Evolutionary conservation across 2,329 filamentous ascomycete species (phyloP).

Genomic region (Fusarium sp.): DNA sequence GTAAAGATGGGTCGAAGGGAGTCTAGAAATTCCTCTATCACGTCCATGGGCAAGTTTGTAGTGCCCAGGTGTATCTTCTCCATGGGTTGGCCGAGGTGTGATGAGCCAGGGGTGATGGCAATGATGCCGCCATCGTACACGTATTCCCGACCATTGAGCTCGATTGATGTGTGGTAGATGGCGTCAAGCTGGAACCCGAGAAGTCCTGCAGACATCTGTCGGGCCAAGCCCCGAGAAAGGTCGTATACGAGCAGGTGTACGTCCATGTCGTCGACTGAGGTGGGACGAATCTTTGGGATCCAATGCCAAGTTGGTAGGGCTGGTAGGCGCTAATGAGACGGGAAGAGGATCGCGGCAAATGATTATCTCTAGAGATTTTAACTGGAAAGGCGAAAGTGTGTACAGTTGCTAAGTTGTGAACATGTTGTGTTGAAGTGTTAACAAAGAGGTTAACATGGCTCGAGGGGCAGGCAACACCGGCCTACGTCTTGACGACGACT

Average conservation of each 20-base stretch:
- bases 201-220: constrained; percentile 65
- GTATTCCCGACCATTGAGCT: constrained; percentile 88
- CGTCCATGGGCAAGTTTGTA: constrained; percentile 82
- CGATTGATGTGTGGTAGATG: constrained; percentile 93
- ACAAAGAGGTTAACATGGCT: background rate
- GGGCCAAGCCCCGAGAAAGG: constrained; percentile 72
- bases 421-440: background rate
- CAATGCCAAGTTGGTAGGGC: background rate
- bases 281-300: background rate
- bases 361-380: background rate
- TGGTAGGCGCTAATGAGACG: background rate
- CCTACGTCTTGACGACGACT: constrained; percentile 33
- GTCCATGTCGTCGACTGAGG: constrained; percentile 66
- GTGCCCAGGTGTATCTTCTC: constrained; percentile 79
- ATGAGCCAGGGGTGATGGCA: constrained; percentile 81
- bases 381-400: background rate
- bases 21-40: constrained; percentile 88
- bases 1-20: constrained; percentile 88
- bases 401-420: background rate
- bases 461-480: constrained; percentile 41
- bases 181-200: constrained; percentile 81
- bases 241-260: constrained; percentile 85
- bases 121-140: constrained; percentile 91
- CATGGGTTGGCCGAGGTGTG: constrained; percentile 88
- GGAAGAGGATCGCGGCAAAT: background rate